Evolutionary conservation across 176 grass and related monocot genomes (phyloP).

Genomic region (Hyparrhenia diplandra): DNA sequence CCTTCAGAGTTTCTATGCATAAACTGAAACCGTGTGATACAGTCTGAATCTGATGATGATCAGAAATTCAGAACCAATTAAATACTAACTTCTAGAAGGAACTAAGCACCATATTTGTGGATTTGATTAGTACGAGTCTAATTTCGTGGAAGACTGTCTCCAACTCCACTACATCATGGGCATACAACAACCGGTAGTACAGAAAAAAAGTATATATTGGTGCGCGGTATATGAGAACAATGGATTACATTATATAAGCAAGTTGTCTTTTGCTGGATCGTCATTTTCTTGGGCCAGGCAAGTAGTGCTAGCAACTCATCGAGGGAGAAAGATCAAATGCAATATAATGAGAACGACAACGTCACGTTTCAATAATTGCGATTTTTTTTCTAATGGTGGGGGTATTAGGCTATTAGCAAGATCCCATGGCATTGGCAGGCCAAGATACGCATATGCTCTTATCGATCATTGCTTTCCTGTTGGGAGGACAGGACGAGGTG

Average conservation of each 20-base stretch:
- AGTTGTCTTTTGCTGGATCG: slow-evolving; percentile 3
- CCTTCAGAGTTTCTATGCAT: neutral
- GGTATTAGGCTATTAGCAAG: neutral
- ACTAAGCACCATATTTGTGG: neutral
- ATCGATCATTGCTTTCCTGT: neutral
- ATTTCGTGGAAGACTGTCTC: neutral
- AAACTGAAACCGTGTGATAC: neutral
- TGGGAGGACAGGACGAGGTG: neutral
- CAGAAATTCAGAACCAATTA: neutral
- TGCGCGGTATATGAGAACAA: neutral
- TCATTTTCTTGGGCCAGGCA: neutral
- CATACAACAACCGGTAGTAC: neutral
- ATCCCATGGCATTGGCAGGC: slow-evolving; percentile 5
- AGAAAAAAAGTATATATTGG: neutral
- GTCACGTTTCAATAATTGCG: slow-evolving; percentile 16
- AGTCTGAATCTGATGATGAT: neutral
- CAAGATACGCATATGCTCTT: slow-evolving; percentile 29
- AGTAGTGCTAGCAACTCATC: neutral
- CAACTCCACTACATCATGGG: neutral
- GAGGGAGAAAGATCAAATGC: neutral
- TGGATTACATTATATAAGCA: neutral
- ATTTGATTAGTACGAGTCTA: neutral
- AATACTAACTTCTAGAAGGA: neutral
- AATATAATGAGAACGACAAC: slow-evolving; percentile 14
- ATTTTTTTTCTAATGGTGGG: neutral